phyloP scores from a whole-genome alignment of 208 protist genomes.

The Balamuthia mandrillaris region DNA sequence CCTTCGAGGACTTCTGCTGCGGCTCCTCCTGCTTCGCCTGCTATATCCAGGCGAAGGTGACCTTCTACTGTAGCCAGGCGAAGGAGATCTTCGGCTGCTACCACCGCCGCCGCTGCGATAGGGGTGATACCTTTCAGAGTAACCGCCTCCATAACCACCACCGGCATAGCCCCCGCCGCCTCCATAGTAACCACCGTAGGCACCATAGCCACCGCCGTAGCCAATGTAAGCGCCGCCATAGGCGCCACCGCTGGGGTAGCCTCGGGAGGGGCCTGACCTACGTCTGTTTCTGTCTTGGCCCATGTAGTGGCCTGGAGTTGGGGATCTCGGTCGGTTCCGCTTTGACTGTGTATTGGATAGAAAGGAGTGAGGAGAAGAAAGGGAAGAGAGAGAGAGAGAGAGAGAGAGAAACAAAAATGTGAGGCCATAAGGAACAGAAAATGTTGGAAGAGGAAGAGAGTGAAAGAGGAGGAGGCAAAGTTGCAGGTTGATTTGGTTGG shows the following conservation, averaged over 20 bases:
- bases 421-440: neutral
- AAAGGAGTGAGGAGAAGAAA: neutral
- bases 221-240: neutral
- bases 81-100: neutral
- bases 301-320: constrained; percentile 1
- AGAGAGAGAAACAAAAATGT: neutral
- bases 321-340: neutral
- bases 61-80: neutral
- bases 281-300: constrained; percentile 2
- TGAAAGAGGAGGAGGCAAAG: no score
- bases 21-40: neutral
- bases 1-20: neutral
- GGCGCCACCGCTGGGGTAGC: neutral
- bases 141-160: neutral
- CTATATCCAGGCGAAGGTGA: neutral
- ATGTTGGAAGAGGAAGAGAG: neutral
- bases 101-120: neutral
- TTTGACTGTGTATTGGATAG: no score
- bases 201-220: no score
- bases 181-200: neutral
- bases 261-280: neutral
- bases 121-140: neutral
- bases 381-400: neutral
- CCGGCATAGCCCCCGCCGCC: neutral
- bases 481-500: no score